Percentiles rank a stretch among this genome's conserved stretches.
Evolutionary conservation across 345 rosid genomes (phyloP).

Genomic region (Pistacia atlantica): DNA sequence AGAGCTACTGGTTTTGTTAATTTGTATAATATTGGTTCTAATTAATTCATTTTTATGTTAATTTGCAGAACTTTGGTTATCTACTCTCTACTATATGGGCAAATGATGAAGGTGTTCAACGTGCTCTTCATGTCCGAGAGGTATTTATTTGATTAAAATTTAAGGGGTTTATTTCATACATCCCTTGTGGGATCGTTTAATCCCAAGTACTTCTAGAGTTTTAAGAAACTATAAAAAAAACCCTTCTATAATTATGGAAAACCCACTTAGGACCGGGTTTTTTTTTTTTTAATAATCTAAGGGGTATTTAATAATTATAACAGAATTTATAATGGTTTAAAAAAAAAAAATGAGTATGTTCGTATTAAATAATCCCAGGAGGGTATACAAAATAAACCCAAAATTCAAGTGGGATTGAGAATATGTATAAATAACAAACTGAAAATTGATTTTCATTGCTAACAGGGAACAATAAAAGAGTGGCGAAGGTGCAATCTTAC

Average conservation of each 20-base stretch:
- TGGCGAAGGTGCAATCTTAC: background rate
- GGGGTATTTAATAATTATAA: too few species aligned
- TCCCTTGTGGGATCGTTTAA: background rate
- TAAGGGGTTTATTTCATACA: background rate
- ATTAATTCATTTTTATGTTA: background rate
- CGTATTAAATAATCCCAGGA: too few species aligned
- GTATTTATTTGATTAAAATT: background rate
- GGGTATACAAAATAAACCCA: too few species aligned
- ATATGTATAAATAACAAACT: too few species aligned
- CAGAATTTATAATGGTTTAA: too few species aligned
- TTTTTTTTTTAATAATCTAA: too few species aligned
- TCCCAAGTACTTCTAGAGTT: too few species aligned
- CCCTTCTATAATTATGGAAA: too few species aligned
- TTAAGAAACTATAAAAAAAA: too few species aligned
- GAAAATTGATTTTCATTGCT: background rate
- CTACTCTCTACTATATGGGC: background rate
- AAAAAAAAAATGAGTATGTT: too few species aligned
- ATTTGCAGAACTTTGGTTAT: background rate
- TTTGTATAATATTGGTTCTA: background rate
- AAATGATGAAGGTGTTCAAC: background rate
- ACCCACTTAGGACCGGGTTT: too few species aligned
- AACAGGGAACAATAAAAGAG: background rate
- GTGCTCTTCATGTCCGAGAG: background rate
- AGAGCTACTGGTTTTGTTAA: background rate
- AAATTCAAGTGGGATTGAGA: too few species aligned